A percentile compares a stretch with the other conserved stretches of the same genome.
Conservation (phyloP, 345 rosid species). For the Luvunga scandens region DNA sequence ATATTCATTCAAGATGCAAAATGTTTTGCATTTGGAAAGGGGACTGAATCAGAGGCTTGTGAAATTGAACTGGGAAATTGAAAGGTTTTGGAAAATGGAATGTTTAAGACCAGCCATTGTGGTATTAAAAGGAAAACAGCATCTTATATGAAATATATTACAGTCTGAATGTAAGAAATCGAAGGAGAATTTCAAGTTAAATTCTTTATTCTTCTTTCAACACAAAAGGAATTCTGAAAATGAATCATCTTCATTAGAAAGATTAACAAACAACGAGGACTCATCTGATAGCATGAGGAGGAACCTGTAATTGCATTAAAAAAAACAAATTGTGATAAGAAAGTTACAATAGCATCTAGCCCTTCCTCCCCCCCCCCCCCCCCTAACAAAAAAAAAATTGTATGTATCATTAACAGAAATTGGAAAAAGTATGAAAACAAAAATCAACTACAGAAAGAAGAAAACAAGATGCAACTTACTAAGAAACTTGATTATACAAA, state of each 20-base stretch:
- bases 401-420: constrained; percentile 12
- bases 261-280: not conserved
- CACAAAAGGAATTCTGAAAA: not conserved
- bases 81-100: not conserved
- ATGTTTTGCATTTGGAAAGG: not conserved
- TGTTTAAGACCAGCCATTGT: not conserved
- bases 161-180: not conserved
- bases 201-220: not conserved
- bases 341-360: not conserved
- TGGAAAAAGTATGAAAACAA: constrained; percentile 12
- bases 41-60: not conserved
- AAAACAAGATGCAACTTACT: constrained; percentile 36
- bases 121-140: not conserved
- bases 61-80: not conserved
- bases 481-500: constrained; percentile 37
- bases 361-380: too few relatives aligned
- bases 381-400: not conserved
- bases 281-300: not conserved
- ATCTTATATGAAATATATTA: not conserved
- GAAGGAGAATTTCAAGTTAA: not conserved
- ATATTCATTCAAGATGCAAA: too few relatives aligned
- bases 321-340: not conserved
- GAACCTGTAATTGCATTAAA: not conserved
- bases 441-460: constrained; percentile 35
- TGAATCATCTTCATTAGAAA: not conserved